Conservation (phyloP, 2,329 filamentous ascomycete genomes). For the Sphaerulina musiva region DNA sequence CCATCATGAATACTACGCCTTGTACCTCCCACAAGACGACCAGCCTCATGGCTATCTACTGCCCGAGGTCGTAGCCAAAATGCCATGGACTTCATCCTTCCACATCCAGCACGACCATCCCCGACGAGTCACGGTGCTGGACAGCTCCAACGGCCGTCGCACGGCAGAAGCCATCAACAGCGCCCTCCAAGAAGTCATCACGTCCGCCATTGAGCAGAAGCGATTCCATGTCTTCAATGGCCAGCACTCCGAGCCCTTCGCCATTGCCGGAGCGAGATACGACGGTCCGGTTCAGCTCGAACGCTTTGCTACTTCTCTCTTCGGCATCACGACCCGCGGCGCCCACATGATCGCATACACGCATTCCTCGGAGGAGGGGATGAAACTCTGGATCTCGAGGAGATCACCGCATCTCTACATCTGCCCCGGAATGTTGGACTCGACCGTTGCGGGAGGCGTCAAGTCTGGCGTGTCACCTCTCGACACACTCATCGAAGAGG, state of each 20-base stretch:
- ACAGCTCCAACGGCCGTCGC: constrained; percentile 51
- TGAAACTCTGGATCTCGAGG: constrained; percentile 77
- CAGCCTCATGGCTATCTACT: constrained; percentile 56
- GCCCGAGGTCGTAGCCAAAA: constrained; percentile 53
- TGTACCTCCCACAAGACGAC: constrained; percentile 62
- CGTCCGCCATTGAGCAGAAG: constrained; percentile 39
- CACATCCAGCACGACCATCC: constrained; percentile 39
- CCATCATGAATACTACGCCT: constrained; percentile 46
- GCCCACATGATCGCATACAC: constrained; percentile 71
- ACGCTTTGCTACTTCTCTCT: constrained; percentile 61
- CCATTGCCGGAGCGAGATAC: constrained; percentile 58
- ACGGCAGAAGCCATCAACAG: constrained; percentile 53
- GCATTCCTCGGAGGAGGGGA: constrained; percentile 39
- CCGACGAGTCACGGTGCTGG: constrained; percentile 22
- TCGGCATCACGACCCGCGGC: constrained; percentile 71
- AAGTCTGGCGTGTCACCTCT: constrained; percentile 73
- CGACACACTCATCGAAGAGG: constrained; percentile 76
- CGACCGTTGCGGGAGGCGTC: constrained; percentile 81
- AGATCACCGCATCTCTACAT: constrained; percentile 72
- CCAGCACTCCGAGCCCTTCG: constrained; percentile 74
- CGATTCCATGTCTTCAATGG: constrained; percentile 66
- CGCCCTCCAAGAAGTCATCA: constrained; percentile 60
- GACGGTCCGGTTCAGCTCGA: constrained; percentile 65
- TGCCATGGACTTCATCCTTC: constrained; percentile 51
- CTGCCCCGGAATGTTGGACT: constrained; percentile 82